Percentiles rank a stretch among this genome's conserved stretches.
Conservation (phyloP, 2,329 filamentous ascomycete genomes). For the Penicillium glabrum region DNA sequence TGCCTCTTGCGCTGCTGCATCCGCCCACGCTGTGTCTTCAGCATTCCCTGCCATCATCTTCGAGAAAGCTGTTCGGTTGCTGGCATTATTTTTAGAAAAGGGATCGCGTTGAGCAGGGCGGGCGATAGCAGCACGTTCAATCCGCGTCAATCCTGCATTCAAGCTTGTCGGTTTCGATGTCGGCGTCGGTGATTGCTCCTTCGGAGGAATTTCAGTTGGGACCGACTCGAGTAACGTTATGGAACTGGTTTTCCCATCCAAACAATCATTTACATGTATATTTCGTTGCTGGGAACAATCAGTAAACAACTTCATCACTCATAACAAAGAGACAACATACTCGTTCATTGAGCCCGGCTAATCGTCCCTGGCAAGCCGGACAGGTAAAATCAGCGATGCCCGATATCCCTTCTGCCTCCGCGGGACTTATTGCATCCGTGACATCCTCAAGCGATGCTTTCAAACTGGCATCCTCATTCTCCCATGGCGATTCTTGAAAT, state of each 20-base stretch:
- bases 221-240: not conserved
- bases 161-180: not conserved
- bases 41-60: slow-evolving; percentile 91
- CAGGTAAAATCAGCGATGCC: slow-evolving; percentile 49
- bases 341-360: slow-evolving; percentile 57
- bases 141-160: slow-evolving; percentile 50
- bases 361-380: slow-evolving; percentile 71
- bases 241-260: slow-evolving; percentile 78
- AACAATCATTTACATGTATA: slow-evolving; percentile 86
- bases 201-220: slow-evolving; percentile 13
- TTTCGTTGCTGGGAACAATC: slow-evolving; percentile 58
- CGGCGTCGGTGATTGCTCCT: not conserved
- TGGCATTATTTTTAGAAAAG: slow-evolving; percentile 54
- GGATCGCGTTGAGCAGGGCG: slow-evolving; percentile 80
- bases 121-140: slow-evolving; percentile 67
- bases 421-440: not conserved
- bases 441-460: not conserved
- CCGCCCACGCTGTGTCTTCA: slow-evolving; percentile 87
- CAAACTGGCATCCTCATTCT: slow-evolving; percentile 41
- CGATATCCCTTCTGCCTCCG: not conserved
- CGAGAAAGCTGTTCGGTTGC: slow-evolving; percentile 72
- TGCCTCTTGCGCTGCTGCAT: slow-evolving; percentile 75
- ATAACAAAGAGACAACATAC: slow-evolving; percentile 25
- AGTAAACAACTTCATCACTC: not conserved
- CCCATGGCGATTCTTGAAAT: slow-evolving; percentile 64